Evolutionary conservation across 2,329 filamentous ascomycete species (phyloP).

Genomic region (Colletotrichum cordylinicola): DNA sequence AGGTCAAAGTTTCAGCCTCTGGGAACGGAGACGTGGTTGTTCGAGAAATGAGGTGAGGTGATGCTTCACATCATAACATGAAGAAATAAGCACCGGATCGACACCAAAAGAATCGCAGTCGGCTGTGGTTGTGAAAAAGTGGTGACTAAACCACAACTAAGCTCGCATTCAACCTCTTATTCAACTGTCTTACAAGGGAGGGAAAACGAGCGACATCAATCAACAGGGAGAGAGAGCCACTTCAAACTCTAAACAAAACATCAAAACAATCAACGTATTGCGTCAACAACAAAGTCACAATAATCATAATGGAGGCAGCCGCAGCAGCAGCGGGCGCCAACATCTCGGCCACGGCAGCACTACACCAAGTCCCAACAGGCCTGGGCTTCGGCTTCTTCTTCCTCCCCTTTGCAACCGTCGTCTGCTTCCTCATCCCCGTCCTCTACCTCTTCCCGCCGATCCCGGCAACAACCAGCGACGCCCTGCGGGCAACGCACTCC

Average conservation of each 20-base stretch:
- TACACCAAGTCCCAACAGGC: neutral
- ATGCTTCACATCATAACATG: conserved; percentile 1
- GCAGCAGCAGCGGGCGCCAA: neutral
- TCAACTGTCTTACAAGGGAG: conserved; percentile 6
- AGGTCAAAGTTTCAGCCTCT: conserved; percentile 12
- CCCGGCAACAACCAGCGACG: conserved; percentile 57
- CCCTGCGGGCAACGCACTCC: conserved; percentile 59
- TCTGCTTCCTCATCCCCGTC: conserved; percentile 59
- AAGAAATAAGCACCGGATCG: neutral
- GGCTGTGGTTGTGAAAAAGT: neutral
- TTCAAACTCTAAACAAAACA: neutral
- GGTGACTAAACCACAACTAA: neutral
- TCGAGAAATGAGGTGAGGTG: neutral
- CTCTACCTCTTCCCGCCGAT: conserved; percentile 61
- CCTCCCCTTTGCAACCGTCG: conserved; percentile 48
- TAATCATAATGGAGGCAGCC: neutral
- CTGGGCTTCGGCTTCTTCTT: conserved; percentile 36
- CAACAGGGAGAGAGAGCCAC: neutral
- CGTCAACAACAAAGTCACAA: neutral
- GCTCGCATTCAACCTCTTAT: neutral
- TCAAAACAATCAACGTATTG: neutral
- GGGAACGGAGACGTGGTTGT: conserved; percentile 2
- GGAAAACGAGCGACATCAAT: neutral
- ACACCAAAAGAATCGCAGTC: neutral
- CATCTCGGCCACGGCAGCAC: neutral